phyloP scores from a whole-genome alignment of 2,329 filamentous ascomycete genomes.

The Helotiales sp. region DNA sequence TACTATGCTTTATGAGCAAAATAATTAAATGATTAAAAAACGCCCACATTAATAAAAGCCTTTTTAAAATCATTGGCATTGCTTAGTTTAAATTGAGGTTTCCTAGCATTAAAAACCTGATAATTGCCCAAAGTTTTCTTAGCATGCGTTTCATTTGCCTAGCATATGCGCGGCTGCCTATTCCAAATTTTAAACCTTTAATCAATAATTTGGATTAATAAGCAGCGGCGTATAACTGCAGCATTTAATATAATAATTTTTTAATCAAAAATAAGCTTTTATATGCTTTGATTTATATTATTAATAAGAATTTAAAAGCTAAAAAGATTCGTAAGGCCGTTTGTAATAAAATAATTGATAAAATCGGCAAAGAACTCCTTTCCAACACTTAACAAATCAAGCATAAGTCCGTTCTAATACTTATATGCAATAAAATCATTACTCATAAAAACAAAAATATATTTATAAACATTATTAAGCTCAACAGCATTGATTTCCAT shows the following conservation, averaged over 20 bases:
- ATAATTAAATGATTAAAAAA: no score
- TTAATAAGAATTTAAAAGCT: constrained; percentile 28
- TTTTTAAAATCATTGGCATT: constrained; percentile 16
- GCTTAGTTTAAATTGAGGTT: constrained; percentile 18
- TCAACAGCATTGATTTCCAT: constrained; percentile 30
- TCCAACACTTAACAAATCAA: constrained; percentile 25
- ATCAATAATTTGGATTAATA: constrained; percentile 15
- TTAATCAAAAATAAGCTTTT: constrained; percentile 22
- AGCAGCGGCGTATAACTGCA: constrained; percentile 14
- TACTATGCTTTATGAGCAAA: no score
- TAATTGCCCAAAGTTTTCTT: constrained; percentile 13
- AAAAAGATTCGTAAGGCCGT: constrained; percentile 28
- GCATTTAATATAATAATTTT: constrained; percentile 20
- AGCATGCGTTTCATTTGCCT: constrained; percentile 18
- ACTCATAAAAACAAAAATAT: constrained; percentile 29
- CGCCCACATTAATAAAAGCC: constrained; percentile 14
- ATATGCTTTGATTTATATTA: constrained; percentile 17
- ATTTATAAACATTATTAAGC: constrained; percentile 29
- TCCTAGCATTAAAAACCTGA: constrained; percentile 18
- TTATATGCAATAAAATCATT: constrained; percentile 17
- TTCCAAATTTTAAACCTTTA: constrained; percentile 18
- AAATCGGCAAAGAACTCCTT: constrained; percentile 26
- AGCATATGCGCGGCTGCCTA: constrained; percentile 20
- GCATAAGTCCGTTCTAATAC: constrained; percentile 20
- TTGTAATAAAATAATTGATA: constrained; percentile 26